phyloP scores from a whole-genome alignment of 768 basidiomycete species.

The Boletus barrowsii region DNA sequence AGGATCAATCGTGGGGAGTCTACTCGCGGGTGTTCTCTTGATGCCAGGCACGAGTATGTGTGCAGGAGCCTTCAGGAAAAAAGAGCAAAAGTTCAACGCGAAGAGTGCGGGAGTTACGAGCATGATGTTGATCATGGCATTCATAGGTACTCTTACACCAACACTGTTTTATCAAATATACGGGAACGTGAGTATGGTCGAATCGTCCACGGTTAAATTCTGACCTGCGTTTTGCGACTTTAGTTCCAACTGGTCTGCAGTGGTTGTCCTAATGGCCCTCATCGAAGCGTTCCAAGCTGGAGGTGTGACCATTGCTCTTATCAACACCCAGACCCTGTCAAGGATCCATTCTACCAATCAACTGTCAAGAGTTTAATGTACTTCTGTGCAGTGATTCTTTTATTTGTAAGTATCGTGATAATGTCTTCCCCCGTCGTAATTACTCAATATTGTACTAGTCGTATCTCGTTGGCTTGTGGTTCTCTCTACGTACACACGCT shows the following conservation, averaged over 20 bases:
- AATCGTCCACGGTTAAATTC: background rate
- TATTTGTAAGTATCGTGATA: constrained; percentile 64
- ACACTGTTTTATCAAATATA: constrained; percentile 98
- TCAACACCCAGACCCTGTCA: constrained; percentile 87
- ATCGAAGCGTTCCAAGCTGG: constrained; percentile 49
- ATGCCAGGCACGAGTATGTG: constrained; percentile 99
- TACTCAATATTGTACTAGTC: constrained; percentile 51
- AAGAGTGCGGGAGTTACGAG: constrained; percentile 98
- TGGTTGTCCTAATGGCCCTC: constrained; percentile 57
- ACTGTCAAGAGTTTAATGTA: constrained; percentile 96
- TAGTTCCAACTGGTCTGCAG: constrained; percentile 88
- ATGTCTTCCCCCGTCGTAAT: background rate
- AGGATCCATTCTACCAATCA: constrained; percentile 95
- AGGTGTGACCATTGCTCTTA: constrained; percentile 92
- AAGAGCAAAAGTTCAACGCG: constrained; percentile 99
- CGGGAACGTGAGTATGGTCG: constrained; percentile 71
- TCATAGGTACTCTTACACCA: constrained; percentile 92
- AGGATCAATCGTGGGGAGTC: constrained; percentile 92
- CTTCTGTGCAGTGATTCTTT: constrained; percentile 84
- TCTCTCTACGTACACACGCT: constrained; percentile 96
- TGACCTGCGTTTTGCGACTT: constrained; percentile 14
- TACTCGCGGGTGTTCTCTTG: constrained; percentile 91
- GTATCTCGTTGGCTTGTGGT: constrained; percentile 96
- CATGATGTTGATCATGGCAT: constrained; percentile 99
- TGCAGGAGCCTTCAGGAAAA: constrained; percentile 80